Conservation (phyloP, 2,329 filamentous ascomycete genomes). For the Orbilia quercus region DNA sequence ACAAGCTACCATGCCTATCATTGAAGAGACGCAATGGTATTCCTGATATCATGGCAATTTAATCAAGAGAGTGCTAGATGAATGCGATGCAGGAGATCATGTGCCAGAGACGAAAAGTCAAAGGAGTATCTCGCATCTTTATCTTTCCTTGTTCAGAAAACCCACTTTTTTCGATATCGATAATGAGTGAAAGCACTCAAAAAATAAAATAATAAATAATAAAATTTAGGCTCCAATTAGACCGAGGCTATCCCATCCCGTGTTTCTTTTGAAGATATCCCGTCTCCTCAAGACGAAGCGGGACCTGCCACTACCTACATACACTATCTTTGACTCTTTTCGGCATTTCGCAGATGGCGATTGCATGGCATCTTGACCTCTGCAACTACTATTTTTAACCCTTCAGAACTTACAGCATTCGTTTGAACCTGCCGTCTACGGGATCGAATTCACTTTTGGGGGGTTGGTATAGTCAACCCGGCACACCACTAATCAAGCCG, state of each 20-base stretch:
- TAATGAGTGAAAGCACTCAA: not conserved
- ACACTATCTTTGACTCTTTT: not conserved
- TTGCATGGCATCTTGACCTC: conserved; percentile 2
- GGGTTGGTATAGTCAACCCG: not conserved
- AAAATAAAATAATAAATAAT: not conserved
- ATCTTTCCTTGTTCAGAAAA: not conserved
- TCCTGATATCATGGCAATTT: not conserved
- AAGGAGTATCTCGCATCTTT: conserved; percentile 9
- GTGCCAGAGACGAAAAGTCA: not conserved
- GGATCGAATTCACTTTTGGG: conserved; percentile 1
- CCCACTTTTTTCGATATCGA: conserved; percentile 12
- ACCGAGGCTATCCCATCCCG: not conserved
- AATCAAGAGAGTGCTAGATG: not conserved
- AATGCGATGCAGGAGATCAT: conserved; percentile 19
- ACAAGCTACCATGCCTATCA: too few species aligned
- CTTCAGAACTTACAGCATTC: conserved; percentile 37
- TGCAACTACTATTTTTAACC: conserved; percentile 36
- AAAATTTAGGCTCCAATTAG: not conserved
- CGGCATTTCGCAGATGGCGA: conserved; percentile 2
- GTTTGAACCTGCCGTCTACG: conserved; percentile 39
- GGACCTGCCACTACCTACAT: too few species aligned
- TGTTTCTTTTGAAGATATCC: not conserved
- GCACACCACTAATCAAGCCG: too few species aligned
- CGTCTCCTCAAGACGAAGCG: not conserved
- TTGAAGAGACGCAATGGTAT: too few species aligned